These are phyloP conservation scores for Claviceps sp. DNA, from an alignment of 2,329 filamentous ascomycete genomes.

Conservation along the genomic window DNA sequence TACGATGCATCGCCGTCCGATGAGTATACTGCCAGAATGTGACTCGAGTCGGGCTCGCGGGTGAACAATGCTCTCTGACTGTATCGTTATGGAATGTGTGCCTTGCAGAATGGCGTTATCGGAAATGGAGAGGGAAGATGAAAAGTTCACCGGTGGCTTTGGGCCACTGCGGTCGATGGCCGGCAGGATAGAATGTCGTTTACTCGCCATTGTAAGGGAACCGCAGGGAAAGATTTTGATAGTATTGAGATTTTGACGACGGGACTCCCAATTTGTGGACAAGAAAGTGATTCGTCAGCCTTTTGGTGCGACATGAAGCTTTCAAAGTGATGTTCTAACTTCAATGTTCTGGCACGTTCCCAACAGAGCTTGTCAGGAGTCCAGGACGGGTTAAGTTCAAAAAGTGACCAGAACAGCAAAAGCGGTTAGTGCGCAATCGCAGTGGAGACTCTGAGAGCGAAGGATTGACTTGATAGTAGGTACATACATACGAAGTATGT, in stretches of 20 bases:
- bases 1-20: conserved; percentile 72
- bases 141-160: conserved; percentile 48
- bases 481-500: no score
- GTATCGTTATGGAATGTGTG: conserved; percentile 64
- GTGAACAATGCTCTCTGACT: conserved; percentile 69
- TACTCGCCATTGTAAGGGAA: conserved; percentile 25
- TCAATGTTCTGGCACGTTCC: background rate
- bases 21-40: conserved; percentile 61
- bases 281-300: background rate
- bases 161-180: conserved; percentile 38
- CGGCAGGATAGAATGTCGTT: conserved; percentile 44
- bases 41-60: conserved; percentile 72
- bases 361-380: background rate
- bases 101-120: conserved; percentile 54
- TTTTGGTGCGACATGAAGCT: background rate
- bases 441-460: background rate
- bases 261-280: background rate
- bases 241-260: background rate
- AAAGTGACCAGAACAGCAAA: background rate
- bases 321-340: background rate
- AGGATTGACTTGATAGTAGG: background rate
- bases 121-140: conserved; percentile 45
- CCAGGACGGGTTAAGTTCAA: no score
- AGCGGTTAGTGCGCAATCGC: background rate
- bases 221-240: no score